phyloP scores from a whole-genome alignment of 2,329 filamentous ascomycete species.

The Neofusicoccum parvum region DNA sequence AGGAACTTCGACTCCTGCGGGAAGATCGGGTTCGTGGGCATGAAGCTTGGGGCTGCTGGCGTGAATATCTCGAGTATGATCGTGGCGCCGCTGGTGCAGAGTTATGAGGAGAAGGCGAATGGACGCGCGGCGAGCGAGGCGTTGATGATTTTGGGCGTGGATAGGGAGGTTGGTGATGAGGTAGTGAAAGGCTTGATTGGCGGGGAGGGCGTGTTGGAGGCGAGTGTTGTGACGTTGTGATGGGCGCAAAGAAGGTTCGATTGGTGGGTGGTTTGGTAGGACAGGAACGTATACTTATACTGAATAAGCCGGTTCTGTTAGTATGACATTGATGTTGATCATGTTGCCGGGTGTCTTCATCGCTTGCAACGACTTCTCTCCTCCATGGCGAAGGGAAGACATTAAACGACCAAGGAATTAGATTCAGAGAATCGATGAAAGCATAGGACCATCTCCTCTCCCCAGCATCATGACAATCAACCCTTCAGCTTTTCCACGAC shows the following conservation, averaged over 20 bases:
- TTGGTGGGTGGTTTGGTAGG: background rate
- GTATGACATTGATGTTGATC: too few relatives aligned
- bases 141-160: constrained; percentile 79
- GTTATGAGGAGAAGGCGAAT: constrained; percentile 13
- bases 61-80: constrained; percentile 84
- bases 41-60: constrained; percentile 66
- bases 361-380: too few relatives aligned
- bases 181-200: constrained; percentile 53
- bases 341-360: too few relatives aligned
- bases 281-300: too few relatives aligned
- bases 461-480: too few relatives aligned
- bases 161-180: constrained; percentile 63
- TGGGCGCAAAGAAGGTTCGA: background rate
- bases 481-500: too few relatives aligned
- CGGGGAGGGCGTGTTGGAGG: constrained; percentile 55
- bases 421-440: too few relatives aligned
- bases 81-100: constrained; percentile 60
- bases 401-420: too few relatives aligned
- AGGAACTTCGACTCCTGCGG: constrained; percentile 81
- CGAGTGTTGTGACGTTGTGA: constrained; percentile 53
- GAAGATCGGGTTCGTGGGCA: constrained; percentile 80
- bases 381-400: too few relatives aligned
- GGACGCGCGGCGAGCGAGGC: constrained; percentile 55
- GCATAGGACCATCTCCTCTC: too few relatives aligned
- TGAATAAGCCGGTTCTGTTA: too few relatives aligned